Evolutionary conservation across 2,329 filamentous ascomycete species (phyloP).

Genomic region (Paramyrothecium sp.): DNA sequence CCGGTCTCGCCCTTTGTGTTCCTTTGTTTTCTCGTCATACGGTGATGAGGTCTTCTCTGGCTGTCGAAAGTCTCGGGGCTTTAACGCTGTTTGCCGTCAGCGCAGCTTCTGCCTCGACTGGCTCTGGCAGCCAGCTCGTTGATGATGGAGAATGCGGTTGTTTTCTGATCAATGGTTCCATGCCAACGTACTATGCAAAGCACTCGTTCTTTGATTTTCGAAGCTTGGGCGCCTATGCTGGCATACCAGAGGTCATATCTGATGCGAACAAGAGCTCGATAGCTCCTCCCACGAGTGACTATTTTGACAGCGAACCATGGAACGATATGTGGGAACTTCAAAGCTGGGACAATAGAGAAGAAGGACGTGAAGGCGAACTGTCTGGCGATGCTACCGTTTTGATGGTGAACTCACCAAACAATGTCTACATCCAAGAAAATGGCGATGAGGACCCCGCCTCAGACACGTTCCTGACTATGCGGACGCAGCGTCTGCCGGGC

Average conservation of each 20-base stretch:
- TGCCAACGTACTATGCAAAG: conserved; percentile 38
- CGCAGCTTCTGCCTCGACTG: neutral
- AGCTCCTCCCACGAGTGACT: conserved; percentile 33
- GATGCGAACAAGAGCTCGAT: conserved; percentile 22
- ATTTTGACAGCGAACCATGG: conserved; percentile 35
- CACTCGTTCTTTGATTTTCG: conserved; percentile 53
- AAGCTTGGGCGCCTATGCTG: conserved; percentile 35
- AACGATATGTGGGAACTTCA: conserved; percentile 35
- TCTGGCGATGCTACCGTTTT: conserved; percentile 24
- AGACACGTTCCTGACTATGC: conserved; percentile 45
- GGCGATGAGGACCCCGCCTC: conserved; percentile 25
- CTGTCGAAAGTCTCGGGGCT: no score
- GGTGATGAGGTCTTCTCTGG: no score
- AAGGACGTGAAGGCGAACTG: conserved; percentile 20
- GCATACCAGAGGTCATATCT: conserved; percentile 28
- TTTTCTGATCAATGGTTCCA: conserved; percentile 46
- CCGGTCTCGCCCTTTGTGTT: no score
- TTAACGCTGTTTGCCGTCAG: neutral
- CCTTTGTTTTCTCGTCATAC: no score
- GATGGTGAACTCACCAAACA: conserved; percentile 41
- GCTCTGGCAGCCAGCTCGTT: neutral
- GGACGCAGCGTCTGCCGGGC: conserved; percentile 38
- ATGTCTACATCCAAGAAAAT: conserved; percentile 46
- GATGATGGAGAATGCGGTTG: conserved; percentile 41
- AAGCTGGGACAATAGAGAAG: conserved; percentile 39